phyloP scores from a whole-genome alignment of 208 protist genomes.

The Porcisia hertigi region DNA sequence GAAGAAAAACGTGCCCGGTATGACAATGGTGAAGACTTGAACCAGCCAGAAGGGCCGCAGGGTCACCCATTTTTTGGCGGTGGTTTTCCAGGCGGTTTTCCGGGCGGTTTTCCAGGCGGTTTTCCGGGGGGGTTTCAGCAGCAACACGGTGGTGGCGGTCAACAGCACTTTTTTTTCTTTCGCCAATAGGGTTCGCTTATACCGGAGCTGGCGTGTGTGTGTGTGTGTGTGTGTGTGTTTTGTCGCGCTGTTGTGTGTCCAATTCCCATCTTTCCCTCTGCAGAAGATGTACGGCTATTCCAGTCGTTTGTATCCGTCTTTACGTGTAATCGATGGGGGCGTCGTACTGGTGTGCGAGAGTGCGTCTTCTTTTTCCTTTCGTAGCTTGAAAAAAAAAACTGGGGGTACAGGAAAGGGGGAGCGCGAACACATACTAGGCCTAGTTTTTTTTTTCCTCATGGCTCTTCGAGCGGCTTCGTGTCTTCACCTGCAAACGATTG shows the following conservation, averaged over 20 bases:
- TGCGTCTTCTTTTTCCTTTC: no score
- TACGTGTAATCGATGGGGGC: no score
- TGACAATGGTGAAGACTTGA: conserved; percentile 89
- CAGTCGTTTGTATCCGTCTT: no score
- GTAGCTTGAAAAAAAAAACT: no score
- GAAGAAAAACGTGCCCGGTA: conserved; percentile 87
- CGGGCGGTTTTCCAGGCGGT: conserved; percentile 27
- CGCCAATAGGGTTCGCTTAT: not conserved
- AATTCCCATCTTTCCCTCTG: no score
- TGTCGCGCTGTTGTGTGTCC: not conserved
- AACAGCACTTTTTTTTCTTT: conserved; percentile 65
- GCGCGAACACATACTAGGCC: not conserved
- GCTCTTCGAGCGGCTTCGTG: not conserved
- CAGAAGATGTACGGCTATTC: no score
- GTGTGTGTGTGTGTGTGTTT: no score
- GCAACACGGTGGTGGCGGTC: conserved; percentile 27
- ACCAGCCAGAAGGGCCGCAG: conserved; percentile 57
- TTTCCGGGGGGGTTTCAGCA: conserved; percentile 32
- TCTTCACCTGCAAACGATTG: not conserved
- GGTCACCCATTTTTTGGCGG: conserved; percentile 42
- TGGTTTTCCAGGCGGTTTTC: conserved; percentile 31
- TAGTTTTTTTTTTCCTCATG: not conserved
- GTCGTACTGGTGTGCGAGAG: no score
- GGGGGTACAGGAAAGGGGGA: no score
- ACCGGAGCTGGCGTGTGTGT: not conserved